These are phyloP conservation scores for Sonneratia alba DNA, from an alignment of 345 rosid genomes.

Conservation along the genomic window DNA sequence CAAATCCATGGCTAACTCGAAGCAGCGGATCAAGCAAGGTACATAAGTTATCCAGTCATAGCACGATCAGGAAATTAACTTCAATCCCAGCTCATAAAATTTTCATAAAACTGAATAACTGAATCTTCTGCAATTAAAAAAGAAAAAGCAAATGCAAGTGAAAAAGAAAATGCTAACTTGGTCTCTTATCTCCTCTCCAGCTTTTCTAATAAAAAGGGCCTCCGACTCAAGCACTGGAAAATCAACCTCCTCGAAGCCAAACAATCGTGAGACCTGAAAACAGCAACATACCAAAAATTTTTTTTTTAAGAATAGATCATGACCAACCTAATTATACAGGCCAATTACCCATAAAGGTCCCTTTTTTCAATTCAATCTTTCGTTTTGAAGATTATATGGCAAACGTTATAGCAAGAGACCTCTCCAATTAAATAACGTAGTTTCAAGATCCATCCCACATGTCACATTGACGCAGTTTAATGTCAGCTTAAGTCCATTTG, in stretches of 20 bases:
- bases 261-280: constrained; percentile 53
- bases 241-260: constrained; percentile 88
- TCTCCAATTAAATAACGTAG: neutral
- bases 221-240: constrained; percentile 82
- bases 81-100: neutral
- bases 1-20: neutral
- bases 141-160: neutral
- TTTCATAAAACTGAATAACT: neutral
- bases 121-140: neutral
- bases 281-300: neutral
- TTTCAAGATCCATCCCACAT: neutral
- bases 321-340: neutral
- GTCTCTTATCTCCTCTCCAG: constrained; percentile 92
- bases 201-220: constrained; percentile 76
- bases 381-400: neutral
- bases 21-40: neutral
- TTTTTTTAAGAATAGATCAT: no score
- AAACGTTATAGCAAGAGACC: no score
- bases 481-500: neutral
- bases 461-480: neutral
- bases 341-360: neutral
- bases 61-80: neutral
- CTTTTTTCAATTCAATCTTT: neutral
- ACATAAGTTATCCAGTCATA: neutral
- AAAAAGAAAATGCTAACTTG: constrained; percentile 39